These are phyloP conservation scores for Colletotrichum chrysophilum DNA, from an alignment of 2,329 filamentous ascomycete genomes.

Conservation along the genomic window DNA sequence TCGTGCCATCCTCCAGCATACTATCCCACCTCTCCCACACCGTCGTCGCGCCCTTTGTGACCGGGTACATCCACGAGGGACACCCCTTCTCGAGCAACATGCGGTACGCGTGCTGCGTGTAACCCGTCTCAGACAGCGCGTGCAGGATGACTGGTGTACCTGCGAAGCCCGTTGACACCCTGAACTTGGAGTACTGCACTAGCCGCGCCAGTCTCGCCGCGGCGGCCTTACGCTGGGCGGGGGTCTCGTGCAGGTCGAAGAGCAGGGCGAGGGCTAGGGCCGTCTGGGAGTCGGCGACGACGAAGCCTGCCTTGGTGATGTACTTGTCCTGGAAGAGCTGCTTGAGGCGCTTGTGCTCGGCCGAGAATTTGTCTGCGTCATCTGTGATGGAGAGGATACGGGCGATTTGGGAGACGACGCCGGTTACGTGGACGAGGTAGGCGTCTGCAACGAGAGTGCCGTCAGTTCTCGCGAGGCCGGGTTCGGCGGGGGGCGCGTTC, in stretches of 20 bases:
- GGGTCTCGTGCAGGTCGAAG: constrained; percentile 36
- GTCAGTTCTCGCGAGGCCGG: constrained; percentile 44
- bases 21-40: constrained; percentile 59
- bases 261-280: constrained; percentile 39
- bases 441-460: constrained; percentile 49
- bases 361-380: constrained; percentile 27
- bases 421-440: constrained; percentile 49
- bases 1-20: constrained; percentile 44
- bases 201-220: constrained; percentile 33
- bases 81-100: constrained; percentile 51
- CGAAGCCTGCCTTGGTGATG: constrained; percentile 29
- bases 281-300: constrained; percentile 44
- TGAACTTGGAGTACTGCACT: constrained; percentile 34
- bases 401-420: constrained; percentile 38
- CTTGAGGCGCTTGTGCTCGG: constrained; percentile 25
- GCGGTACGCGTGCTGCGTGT: constrained; percentile 41
- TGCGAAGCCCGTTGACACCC: constrained; percentile 46
- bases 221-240: constrained; percentile 24
- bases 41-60: constrained; percentile 49
- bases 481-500: constrained; percentile 43
- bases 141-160: constrained; percentile 44
- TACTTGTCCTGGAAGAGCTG: constrained; percentile 34
- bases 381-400: constrained; percentile 30
- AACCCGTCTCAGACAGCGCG: constrained; percentile 31
- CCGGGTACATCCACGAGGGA: constrained; percentile 53